Conservation (phyloP, 2,329 filamentous ascomycete species). For the Nemania sp. region DNA sequence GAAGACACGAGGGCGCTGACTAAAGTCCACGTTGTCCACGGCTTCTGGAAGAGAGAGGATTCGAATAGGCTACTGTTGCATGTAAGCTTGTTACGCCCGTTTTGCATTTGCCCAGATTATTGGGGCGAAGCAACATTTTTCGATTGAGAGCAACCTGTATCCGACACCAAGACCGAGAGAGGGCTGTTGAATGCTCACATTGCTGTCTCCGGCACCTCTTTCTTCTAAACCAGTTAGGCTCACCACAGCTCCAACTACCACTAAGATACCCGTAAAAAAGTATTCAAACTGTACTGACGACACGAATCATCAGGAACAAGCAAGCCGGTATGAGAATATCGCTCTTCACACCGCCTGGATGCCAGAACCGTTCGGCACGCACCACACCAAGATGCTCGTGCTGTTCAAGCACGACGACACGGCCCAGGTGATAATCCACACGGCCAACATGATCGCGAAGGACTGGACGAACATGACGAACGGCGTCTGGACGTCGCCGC, state of each 20-base stretch:
- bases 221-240: not conserved
- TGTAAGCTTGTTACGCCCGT: conserved; percentile 46
- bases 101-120: not conserved
- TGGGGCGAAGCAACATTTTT: no score
- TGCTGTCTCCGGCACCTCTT: not conserved
- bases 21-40: conserved; percentile 61
- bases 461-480: conserved; percentile 92
- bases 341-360: conserved; percentile 74
- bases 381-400: conserved; percentile 88
- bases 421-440: conserved; percentile 82
- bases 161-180: not conserved
- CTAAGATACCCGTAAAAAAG: no score
- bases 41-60: conserved; percentile 71
- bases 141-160: no score
- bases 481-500: conserved; percentile 77
- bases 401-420: conserved; percentile 76
- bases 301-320: conserved; percentile 56
- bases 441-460: conserved; percentile 85
- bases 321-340: conserved; percentile 67
- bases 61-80: conserved; percentile 59
- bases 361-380: conserved; percentile 84
- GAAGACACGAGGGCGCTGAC: conserved; percentile 53
- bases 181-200: not conserved
- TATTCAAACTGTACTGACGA: conserved; percentile 24
- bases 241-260: no score